Percentiles rank a stretch among this genome's conserved stretches.
phyloP scores from a whole-genome alignment of 805 yeast genomes.

The Candida endomychidarum region DNA sequence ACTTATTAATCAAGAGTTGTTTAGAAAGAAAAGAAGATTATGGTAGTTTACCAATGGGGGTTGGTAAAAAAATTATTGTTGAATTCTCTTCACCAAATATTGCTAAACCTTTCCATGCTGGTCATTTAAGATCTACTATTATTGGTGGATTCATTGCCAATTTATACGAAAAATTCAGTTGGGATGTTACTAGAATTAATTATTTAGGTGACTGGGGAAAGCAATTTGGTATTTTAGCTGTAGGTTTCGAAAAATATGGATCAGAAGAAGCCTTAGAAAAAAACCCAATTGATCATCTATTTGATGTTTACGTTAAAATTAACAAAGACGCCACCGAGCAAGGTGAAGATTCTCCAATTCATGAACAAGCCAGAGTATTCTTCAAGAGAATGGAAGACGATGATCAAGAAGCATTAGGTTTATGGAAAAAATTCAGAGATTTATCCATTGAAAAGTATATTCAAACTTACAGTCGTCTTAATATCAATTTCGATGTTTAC shows the following conservation, averaged over 20 bases:
- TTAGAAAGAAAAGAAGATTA: slow-evolving; percentile 59
- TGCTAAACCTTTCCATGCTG: slow-evolving; percentile 99
- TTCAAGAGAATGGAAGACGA: slow-evolving; percentile 94
- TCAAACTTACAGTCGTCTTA: slow-evolving; percentile 86
- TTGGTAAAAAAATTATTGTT: slow-evolving; percentile 69
- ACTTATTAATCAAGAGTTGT: slow-evolving; percentile 68
- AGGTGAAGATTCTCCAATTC: slow-evolving; percentile 57
- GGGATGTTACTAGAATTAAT: slow-evolving; percentile 90
- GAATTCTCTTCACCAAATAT: slow-evolving; percentile 98
- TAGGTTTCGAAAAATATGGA: slow-evolving; percentile 88
- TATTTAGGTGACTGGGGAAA: slow-evolving; percentile 99
- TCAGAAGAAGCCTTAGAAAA: slow-evolving; percentile 62
- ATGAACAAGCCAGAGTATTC: slow-evolving; percentile 81
- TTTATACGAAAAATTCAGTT: slow-evolving; percentile 86
- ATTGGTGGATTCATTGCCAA: slow-evolving; percentile 95
- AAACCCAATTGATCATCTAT: slow-evolving; percentile 93
- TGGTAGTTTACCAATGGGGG: slow-evolving; percentile 76
- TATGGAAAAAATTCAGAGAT: slow-evolving; percentile 91
- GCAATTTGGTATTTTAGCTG: slow-evolving; percentile 94
- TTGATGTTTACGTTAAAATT: slow-evolving; percentile 87
- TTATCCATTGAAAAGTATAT: slow-evolving; percentile 83
- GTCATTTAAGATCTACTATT: slow-evolving; percentile 95
- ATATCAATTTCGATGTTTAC: slow-evolving; percentile 82
- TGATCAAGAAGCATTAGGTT: slow-evolving; percentile 69
- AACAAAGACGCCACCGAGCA: slow-evolving; percentile 74